Percentiles rank a stretch among this genome's conserved stretches.
These are phyloP conservation scores for Cyclotella cryptica DNA, from an alignment of 108 stramenopile species.

Conservation along the genomic window DNA sequence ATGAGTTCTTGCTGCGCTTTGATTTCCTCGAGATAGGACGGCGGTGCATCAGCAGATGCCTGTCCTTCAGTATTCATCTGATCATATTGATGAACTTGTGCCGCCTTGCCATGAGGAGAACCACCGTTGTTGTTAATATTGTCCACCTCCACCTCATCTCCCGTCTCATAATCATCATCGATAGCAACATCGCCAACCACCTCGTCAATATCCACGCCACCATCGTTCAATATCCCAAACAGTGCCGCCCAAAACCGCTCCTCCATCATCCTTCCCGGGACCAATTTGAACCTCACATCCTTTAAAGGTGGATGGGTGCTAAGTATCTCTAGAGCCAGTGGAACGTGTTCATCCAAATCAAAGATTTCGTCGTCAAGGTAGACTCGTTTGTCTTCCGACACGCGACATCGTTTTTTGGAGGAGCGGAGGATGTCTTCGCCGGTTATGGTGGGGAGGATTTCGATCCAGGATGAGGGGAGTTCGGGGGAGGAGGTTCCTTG, in stretches of 20 bases:
- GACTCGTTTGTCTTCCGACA: conserved; percentile 20
- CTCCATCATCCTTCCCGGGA: conserved; percentile 44
- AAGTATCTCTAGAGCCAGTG: conserved; percentile 40
- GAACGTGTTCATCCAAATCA: conserved; percentile 48
- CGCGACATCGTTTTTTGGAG: conserved; percentile 17
- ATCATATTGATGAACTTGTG: neutral
- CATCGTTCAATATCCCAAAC: conserved; percentile 42
- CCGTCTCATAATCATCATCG: conserved; percentile 36
- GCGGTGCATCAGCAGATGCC: conserved; percentile 22
- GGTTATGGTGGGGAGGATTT: conserved; percentile 39
- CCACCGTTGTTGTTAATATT: neutral
- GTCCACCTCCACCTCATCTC: conserved; percentile 10
- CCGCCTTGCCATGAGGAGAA: neutral
- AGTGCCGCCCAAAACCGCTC: conserved; percentile 49
- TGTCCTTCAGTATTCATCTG: neutral
- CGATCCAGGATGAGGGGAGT: conserved; percentile 36
- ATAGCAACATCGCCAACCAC: conserved; percentile 18
- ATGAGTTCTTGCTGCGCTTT: conserved; percentile 38
- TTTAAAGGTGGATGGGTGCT: conserved; percentile 40
- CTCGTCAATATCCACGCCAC: conserved; percentile 30
- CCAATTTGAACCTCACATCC: conserved; percentile 50
- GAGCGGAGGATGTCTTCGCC: conserved; percentile 40
- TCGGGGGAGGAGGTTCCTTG: conserved; percentile 33
- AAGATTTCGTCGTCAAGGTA: conserved; percentile 35
- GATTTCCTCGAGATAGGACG: conserved; percentile 39